Evolutionary conservation across 495 filamentous ascomycete species (phyloP).

Genomic region (Penicillium pulvis): DNA sequence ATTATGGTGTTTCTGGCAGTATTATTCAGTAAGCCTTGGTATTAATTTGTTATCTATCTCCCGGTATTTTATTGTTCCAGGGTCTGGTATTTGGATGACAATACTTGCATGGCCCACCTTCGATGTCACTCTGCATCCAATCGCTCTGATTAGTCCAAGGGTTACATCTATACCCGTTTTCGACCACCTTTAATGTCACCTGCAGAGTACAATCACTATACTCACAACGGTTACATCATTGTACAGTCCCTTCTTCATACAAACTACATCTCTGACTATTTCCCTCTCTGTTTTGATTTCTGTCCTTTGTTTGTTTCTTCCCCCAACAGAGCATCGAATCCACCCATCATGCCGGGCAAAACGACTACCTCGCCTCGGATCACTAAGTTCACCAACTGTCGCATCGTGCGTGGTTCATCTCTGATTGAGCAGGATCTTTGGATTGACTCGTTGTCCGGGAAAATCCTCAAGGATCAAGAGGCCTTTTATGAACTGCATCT

Average conservation of each 20-base stretch:
- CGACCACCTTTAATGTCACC: constrained; percentile 1
- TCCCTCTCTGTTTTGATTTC: neutral
- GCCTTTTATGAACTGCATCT: constrained; percentile 71
- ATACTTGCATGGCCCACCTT: neutral
- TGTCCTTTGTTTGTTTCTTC: constrained; percentile 6
- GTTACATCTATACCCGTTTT: constrained; percentile 9
- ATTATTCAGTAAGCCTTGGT: neutral
- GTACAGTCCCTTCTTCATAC: constrained; percentile 6
- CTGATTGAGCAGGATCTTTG: constrained; percentile 75
- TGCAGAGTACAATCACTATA: constrained; percentile 1
- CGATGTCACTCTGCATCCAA: constrained; percentile 1
- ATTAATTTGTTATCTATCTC: neutral
- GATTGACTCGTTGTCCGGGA: constrained; percentile 74
- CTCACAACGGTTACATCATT: constrained; percentile 29
- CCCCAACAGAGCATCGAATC: neutral
- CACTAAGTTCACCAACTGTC: constrained; percentile 83
- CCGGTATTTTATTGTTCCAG: neutral
- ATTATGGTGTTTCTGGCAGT: neutral
- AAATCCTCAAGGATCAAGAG: constrained; percentile 72
- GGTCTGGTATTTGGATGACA: neutral
- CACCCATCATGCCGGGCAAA: constrained; percentile 42
- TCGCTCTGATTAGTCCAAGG: constrained; percentile 1
- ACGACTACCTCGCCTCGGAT: constrained; percentile 49
- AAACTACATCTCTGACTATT: constrained; percentile 13
- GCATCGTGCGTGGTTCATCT: constrained; percentile 61